phyloP scores from a whole-genome alignment of 768 basidiomycete species.

The Lactarius vividus region DNA sequence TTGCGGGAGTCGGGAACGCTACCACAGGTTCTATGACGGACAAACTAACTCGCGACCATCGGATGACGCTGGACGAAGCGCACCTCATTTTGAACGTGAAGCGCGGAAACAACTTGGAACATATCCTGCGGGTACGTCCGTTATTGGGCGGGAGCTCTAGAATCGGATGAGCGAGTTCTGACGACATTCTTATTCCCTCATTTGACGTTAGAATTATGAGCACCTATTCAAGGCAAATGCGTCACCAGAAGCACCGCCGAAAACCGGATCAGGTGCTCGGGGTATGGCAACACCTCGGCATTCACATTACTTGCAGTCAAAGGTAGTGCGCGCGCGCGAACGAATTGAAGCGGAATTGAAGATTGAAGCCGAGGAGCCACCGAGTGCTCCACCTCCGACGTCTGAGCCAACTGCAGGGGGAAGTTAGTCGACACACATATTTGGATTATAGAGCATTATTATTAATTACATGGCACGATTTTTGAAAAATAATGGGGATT shows the following conservation, averaged over 20 bases:
- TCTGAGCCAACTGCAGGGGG: not conserved
- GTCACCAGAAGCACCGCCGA: conserved; percentile 53
- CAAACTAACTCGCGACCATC: conserved; percentile 77
- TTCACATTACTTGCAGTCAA: conserved; percentile 94
- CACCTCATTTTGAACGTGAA: conserved; percentile 88
- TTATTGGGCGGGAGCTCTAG: not conserved
- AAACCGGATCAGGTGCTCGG: conserved; percentile 43
- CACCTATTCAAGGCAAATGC: conserved; percentile 90
- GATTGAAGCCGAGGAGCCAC: conserved; percentile 32
- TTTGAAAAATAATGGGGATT: not conserved
- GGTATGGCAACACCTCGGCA: conserved; percentile 46
- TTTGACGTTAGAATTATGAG: conserved; percentile 74
- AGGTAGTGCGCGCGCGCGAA: conserved; percentile 92
- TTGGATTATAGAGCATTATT: no score
- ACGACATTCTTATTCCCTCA: not conserved
- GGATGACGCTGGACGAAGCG: conserved; percentile 96
- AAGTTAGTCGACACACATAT: not conserved
- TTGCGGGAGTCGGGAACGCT: conserved; percentile 70
- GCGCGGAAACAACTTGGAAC: conserved; percentile 64
- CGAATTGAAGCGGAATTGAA: conserved; percentile 86
- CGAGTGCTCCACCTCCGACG: conserved; percentile 14
- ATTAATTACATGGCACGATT: not conserved
- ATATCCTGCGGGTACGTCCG: conserved; percentile 62
- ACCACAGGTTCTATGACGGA: conserved; percentile 75
- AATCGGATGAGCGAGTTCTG: not conserved